Evolutionary conservation across 495 filamentous ascomycete genomes (phyloP).

Genomic region (Massariosphaeria phaeospora): DNA sequence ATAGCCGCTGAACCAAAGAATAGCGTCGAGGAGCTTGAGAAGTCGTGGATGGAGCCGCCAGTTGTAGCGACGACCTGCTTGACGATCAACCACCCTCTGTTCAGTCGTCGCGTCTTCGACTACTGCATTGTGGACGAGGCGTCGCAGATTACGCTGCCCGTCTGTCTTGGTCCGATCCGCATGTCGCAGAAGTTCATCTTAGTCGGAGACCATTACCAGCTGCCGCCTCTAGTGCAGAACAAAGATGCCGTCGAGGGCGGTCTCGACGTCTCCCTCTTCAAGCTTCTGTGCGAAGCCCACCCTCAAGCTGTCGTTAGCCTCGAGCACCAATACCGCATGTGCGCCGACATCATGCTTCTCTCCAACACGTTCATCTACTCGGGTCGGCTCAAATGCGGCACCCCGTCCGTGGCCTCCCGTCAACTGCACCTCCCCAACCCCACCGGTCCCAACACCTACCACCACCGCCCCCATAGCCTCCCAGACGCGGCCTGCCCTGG

Average conservation of each 20-base stretch:
- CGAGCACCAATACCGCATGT: constrained; percentile 97
- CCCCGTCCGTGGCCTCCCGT: constrained; percentile 62
- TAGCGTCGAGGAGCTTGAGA: constrained; percentile 75
- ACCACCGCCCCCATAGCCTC: constrained; percentile 24
- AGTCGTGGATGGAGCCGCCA: constrained; percentile 73
- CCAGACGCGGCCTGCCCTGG: constrained; percentile 48
- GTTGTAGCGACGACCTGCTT: constrained; percentile 94
- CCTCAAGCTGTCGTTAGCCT: constrained; percentile 82
- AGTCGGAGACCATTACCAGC: constrained; percentile 92
- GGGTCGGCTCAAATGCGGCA: constrained; percentile 85
- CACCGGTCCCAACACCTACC: constrained; percentile 47
- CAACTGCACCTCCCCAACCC: constrained; percentile 58
- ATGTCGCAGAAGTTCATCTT: constrained; percentile 92
- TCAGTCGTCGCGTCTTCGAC: constrained; percentile 85
- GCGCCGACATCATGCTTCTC: constrained; percentile 88
- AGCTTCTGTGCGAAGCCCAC: constrained; percentile 80
- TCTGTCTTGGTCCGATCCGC: constrained; percentile 87
- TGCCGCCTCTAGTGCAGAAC: constrained; percentile 91
- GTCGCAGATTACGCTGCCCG: constrained; percentile 92
- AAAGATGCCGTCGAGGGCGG: constrained; percentile 79
- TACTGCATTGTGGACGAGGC: constrained; percentile 98
- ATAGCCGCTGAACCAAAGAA: constrained; percentile 64
- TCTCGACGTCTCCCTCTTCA: constrained; percentile 89
- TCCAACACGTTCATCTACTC: constrained; percentile 91
- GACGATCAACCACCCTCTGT: constrained; percentile 81